A percentile compares a stretch with the other conserved stretches of the same genome.
phyloP scores from a whole-genome alignment of 108 stramenopile species.

The Seminavis robusta region DNA sequence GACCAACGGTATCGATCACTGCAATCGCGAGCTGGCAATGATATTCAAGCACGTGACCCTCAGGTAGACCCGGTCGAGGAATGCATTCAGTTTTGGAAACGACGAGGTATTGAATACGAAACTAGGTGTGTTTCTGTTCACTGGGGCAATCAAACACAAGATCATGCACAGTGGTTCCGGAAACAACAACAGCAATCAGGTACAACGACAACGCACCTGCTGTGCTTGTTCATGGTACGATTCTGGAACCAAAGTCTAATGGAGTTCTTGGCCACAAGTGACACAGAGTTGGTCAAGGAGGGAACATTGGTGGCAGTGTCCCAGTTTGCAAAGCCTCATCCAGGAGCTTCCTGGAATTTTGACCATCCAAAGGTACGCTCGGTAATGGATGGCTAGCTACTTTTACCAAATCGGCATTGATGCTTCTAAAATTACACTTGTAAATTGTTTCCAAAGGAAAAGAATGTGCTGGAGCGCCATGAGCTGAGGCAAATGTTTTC shows the following conservation, averaged over 20 bases:
- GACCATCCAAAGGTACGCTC: constrained; percentile 58
- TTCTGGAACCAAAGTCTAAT: constrained; percentile 65
- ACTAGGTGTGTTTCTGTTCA: constrained; percentile 40
- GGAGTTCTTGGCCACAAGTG: constrained; percentile 16
- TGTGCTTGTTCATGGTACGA: constrained; percentile 58
- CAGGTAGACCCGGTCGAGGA: constrained; percentile 50
- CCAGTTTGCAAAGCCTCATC: constrained; percentile 73
- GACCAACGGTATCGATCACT: constrained; percentile 68
- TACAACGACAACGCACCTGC: too few species aligned
- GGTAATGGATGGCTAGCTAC: neutral
- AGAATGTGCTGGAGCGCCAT: constrained; percentile 62
- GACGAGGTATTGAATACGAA: constrained; percentile 42
- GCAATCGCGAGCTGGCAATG: too few species aligned
- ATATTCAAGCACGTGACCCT: too few species aligned
- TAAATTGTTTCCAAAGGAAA: constrained; percentile 23
- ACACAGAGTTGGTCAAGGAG: constrained; percentile 4
- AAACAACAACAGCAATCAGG: constrained; percentile 1
- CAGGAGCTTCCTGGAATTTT: constrained; percentile 61
- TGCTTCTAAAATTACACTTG: neutral
- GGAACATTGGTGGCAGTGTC: constrained; percentile 63
- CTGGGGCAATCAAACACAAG: constrained; percentile 38
- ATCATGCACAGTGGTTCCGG: neutral
- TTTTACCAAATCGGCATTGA: neutral
- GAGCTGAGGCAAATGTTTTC: constrained; percentile 55
- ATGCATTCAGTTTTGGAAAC: constrained; percentile 52